These are phyloP conservation scores for Thoreauomyces humboldtii DNA, from an alignment of 192 early-diverging fungal genomes.

Conservation along the genomic window DNA sequence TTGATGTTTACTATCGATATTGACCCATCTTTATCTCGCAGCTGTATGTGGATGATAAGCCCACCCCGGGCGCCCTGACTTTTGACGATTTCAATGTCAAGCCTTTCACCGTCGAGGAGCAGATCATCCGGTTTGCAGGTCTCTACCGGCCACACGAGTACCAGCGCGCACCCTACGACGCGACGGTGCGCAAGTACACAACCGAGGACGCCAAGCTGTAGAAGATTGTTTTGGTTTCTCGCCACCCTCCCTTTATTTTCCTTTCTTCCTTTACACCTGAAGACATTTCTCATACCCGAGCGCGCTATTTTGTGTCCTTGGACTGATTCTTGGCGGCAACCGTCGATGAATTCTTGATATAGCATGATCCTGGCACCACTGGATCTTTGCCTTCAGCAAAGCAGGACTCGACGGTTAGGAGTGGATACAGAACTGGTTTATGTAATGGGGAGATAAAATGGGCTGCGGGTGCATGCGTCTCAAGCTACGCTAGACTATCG, in stretches of 20 bases:
- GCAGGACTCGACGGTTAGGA: too few relatives aligned
- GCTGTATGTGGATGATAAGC: conserved; percentile 71
- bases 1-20: conserved; percentile 1
- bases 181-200: conserved; percentile 35
- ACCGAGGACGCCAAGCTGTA: conserved; percentile 18
- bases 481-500: too few relatives aligned
- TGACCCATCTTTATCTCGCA: conserved; percentile 11
- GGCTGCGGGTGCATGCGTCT: too few relatives aligned
- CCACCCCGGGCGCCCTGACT: conserved; percentile 68
- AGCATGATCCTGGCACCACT: too few relatives aligned
- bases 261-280: background rate
- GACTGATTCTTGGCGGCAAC: too few relatives aligned
- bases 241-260: background rate
- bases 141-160: conserved; percentile 63
- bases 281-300: too few relatives aligned
- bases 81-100: conserved; percentile 85
- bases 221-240: background rate
- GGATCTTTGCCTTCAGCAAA: too few relatives aligned
- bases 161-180: conserved; percentile 35
- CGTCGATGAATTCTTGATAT: too few relatives aligned
- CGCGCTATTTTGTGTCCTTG: too few relatives aligned
- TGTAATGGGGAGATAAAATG: too few relatives aligned
- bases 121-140: conserved; percentile 77
- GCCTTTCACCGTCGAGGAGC: conserved; percentile 76
- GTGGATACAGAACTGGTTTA: too few relatives aligned